Percentiles rank a stretch among this genome's conserved stretches.
Conservation (phyloP, 495 filamentous ascomycete species). For the Parachaetomium inaequale region DNA sequence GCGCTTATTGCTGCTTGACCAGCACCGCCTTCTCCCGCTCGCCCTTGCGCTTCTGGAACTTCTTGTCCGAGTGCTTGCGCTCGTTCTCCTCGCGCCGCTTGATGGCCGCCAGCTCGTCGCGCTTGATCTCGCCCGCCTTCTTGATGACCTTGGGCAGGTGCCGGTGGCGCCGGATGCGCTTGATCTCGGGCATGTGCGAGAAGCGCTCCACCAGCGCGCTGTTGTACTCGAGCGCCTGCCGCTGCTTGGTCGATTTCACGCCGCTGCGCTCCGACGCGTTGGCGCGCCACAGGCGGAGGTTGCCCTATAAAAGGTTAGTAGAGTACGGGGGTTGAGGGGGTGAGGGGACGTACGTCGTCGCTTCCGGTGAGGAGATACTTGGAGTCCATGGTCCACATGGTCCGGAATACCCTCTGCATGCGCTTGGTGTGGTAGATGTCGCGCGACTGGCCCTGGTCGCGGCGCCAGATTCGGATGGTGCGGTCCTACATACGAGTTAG, state of each 20-base stretch:
- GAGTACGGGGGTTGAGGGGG: too few species aligned
- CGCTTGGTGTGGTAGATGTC: conserved; percentile 97
- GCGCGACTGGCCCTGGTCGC: conserved; percentile 74
- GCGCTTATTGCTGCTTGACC: conserved; percentile 63
- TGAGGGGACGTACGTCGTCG: conserved; percentile 56
- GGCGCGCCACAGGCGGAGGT: conserved; percentile 86
- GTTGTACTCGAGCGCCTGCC: conserved; percentile 89
- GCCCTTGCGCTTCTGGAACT: conserved; percentile 63
- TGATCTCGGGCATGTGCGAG: conserved; percentile 93
- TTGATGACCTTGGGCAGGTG: conserved; percentile 92
- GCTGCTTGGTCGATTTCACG: conserved; percentile 76
- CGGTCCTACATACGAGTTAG: conserved; percentile 22
- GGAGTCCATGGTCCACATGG: conserved; percentile 79
- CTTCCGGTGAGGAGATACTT: conserved; percentile 81
- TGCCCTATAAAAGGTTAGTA: conserved; percentile 49
- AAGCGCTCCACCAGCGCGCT: conserved; percentile 79
- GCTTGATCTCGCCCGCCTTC: conserved; percentile 97
- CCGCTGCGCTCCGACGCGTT: conserved; percentile 82
- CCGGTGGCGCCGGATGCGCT: conserved; percentile 81
- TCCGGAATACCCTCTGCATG: conserved; percentile 85
- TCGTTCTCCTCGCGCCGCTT: conserved; percentile 93
- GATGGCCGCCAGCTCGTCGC: conserved; percentile 77
- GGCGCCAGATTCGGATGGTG: conserved; percentile 66
- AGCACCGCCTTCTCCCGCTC: conserved; percentile 95
- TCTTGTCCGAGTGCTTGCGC: conserved; percentile 82